Evolutionary conservation across 2,329 filamentous ascomycete genomes (phyloP).

Genomic region (Diaporthe vaccinii): DNA sequence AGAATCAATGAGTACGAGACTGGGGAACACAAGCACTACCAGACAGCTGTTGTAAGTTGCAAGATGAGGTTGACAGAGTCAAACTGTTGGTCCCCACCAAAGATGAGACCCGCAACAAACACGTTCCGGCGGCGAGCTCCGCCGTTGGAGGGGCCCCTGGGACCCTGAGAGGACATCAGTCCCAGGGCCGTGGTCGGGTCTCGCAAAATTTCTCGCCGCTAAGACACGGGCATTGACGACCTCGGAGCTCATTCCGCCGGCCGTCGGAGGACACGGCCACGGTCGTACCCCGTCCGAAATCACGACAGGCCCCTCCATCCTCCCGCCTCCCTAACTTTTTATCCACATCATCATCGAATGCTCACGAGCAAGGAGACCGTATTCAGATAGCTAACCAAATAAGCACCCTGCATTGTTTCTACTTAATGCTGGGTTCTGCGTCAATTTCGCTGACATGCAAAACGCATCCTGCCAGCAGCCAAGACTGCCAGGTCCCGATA

Average conservation of each 20-base stretch:
- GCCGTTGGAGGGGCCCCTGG: conserved; percentile 25
- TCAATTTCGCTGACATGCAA: neutral
- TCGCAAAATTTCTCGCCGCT: conserved; percentile 41
- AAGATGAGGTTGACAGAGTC: neutral
- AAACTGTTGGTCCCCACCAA: neutral
- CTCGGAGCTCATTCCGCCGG: conserved; percentile 30
- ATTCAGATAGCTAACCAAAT: neutral
- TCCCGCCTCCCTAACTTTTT: neutral
- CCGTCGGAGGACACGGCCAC: conserved; percentile 29
- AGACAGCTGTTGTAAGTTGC: neutral
- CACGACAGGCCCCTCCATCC: neutral
- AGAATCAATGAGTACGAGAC: neutral
- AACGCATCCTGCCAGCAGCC: neutral
- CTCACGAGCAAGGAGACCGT: neutral
- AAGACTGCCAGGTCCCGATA: neutral
- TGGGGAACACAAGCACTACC: neutral
- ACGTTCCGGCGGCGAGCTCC: conserved; percentile 36
- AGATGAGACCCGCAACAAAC: conserved; percentile 30
- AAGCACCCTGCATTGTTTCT: neutral
- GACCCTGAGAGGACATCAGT: conserved; percentile 19
- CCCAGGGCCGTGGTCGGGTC: neutral
- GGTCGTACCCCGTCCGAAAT: conserved; percentile 3
- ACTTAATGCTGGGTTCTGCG: too few species aligned
- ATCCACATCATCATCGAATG: neutral
- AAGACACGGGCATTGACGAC: conserved; percentile 14